Base-by-base conservation (phyloP, 2,329 filamentous ascomycete species). In the Ceratocystis alfenasii region DNA sequence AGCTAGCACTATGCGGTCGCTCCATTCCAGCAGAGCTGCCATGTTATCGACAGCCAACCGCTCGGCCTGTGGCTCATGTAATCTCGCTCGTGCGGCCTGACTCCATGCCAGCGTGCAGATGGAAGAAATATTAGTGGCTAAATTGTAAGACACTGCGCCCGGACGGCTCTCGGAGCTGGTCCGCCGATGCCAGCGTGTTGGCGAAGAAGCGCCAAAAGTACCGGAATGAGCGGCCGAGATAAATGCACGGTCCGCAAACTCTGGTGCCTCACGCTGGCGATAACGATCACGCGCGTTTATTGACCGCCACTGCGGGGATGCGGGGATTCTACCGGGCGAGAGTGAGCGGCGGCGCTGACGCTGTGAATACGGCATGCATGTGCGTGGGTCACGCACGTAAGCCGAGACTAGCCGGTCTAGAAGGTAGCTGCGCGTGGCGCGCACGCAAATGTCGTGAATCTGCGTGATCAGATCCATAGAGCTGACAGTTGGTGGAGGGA, bases 21-120 rank as follows among this genome's bases (percentile, higher is more conserved):
- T 70, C 70, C 72, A 75, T 20, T 68, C 69, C 5, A 74, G 64
- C 33, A 75, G 66, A 3, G 67, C 64, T 10, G 65, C 68, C 72
- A 75, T 75, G 55, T 69, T 71, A n/a, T 69, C 69, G 55, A 71
- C 69, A 10, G 72, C 71, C 53, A 68, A 41, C 15, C 70, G 70
- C 69, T 75, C 73, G 15, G 72, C 68, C 41, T 70, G 69, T 36
- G 72, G 69, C 6, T 74, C 72, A 44, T 72, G 63, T 10, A 71
- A 68, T 7, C 74, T 69, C 48, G 73, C 71, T n/a, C 71, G 70
- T 57, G 70, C 70, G 28, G 73, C 71, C 17, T 71, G 71, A 10
- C 67, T 68, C 74, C 73, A 75, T 2, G 74, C 62, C 66, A 72
- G 69, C 46, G 68, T 69, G 69, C 73, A 74, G 45, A 75, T 74